Conservation (phyloP, 2,329 filamentous ascomycete genomes). For the Talaromyces sp. region DNA sequence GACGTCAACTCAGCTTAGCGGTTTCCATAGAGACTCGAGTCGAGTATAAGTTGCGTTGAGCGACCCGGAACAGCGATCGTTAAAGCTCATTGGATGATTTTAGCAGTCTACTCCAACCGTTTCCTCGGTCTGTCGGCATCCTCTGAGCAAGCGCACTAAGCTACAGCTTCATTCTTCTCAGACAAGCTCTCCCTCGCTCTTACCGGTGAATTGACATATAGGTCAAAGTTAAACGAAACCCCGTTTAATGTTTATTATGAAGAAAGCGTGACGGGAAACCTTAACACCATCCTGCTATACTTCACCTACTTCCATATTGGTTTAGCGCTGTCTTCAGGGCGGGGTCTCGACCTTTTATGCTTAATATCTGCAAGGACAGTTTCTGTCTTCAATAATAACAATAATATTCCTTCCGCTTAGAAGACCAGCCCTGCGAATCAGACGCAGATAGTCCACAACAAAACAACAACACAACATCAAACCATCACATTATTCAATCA, state of each 20-base stretch:
- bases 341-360: conserved; percentile 19
- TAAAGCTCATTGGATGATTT: neutral
- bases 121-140: conserved; percentile 4
- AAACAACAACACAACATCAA: conserved; percentile 1
- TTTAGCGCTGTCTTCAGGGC: conserved; percentile 18
- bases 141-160: neutral
- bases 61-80: neutral
- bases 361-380: conserved; percentile 19
- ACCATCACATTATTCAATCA: conserved; percentile 1
- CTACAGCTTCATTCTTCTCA: conserved; percentile 2
- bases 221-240: neutral
- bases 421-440: conserved; percentile 13
- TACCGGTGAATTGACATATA: neutral
- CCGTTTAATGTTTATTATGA: neutral
- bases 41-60: conserved; percentile 6
- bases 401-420: conserved; percentile 14
- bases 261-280: conserved; percentile 9
- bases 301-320: conserved; percentile 12
- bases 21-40: neutral
- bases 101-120: neutral
- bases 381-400: conserved; percentile 14
- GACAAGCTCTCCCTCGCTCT: neutral
- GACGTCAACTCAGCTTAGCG: neutral
- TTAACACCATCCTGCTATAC: conserved; percentile 9
- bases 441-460: neutral